Evolutionary conservation across 306 rosid species (phyloP), one percentile per base, ranked within the genome.

Genomic region (apple (Malus domestica)): DNA sequence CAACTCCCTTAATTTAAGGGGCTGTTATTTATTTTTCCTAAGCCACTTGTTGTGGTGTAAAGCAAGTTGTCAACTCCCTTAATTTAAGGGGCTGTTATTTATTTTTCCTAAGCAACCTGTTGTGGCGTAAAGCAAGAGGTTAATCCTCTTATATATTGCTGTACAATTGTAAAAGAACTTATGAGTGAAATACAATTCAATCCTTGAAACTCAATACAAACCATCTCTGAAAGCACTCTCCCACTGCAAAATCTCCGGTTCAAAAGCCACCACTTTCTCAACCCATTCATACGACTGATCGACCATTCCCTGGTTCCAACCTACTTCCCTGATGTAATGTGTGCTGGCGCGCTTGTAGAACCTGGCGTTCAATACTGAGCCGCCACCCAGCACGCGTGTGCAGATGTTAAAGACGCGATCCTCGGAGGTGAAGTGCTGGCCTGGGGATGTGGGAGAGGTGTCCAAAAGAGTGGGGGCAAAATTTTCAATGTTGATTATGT

Each of bases 321-420:
- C 89, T 1, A 81, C 74, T 12, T 68, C 77, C 73, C 59, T 82
- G 27, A 91, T 80, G 79, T 76, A 84, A 2, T 2, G 54, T 1
- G 25, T 11, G 60, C 89, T 58, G 22, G 92, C 92, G 71, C 81
- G 74, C 1, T 89, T 72, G 90, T 86, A 93, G 77, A 90, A 93
- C 13, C 93, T 92, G 1, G 92, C 96, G 38, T 90, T 90, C 75
- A 90, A 29, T 29, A 90, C 92, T 3, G 92, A 85, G n/a, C 96
- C 91, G 0, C 96, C 92, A 0, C 96, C 94, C 0, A 90, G 75
- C 68, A 83, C 86, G 3, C 92, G 88, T 0, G 92, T 90, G 54
- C 91, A 42, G 10, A 83, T 71, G 15, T 89, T 87, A 78, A 73
- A 75, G 20, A 90, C 91, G 12, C 93, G 94, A 2, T 90, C 98